phyloP scores from a whole-genome alignment of 2,329 filamentous ascomycete genomes.

The Xylariaceae sp. region DNA sequence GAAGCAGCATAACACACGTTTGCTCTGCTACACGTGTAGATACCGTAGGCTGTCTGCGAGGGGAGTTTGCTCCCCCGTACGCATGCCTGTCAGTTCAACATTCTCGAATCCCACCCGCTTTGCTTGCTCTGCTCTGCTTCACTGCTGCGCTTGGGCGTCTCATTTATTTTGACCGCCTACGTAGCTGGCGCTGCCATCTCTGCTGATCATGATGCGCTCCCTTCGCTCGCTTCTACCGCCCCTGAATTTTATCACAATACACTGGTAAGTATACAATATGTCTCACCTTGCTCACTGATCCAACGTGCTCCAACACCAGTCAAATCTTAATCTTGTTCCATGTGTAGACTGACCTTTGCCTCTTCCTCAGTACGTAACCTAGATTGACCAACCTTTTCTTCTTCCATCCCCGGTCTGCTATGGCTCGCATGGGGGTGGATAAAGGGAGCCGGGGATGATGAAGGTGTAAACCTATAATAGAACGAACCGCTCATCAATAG shows the following conservation, averaged over 20 bases:
- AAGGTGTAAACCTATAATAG: background rate
- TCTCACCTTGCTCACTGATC: background rate
- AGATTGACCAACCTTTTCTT: background rate
- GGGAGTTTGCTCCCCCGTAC: too few species aligned
- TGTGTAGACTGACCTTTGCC: background rate
- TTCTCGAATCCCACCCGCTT: too few species aligned
- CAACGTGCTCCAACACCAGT: background rate
- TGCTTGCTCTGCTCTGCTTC: too few species aligned
- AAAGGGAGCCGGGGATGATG: background rate
- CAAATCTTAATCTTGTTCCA: too few species aligned
- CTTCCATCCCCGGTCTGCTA: background rate
- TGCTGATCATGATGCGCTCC: too few species aligned
- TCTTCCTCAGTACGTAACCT: constrained; percentile 14
- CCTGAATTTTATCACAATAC: constrained; percentile 68
- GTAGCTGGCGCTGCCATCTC: too few species aligned
- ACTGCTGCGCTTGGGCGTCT: too few species aligned
- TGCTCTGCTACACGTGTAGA: too few species aligned
- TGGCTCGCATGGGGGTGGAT: background rate
- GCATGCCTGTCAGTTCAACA: too few species aligned
- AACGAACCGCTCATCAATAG: constrained; percentile 15
- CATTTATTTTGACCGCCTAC: too few species aligned
- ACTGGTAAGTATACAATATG: constrained; percentile 50
- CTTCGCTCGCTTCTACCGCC: constrained; percentile 46
- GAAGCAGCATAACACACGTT: too few species aligned
- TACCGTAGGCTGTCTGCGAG: too few species aligned